Conservation (phyloP, 371 early-diverging fungal genomes). For the Cokeromyces recurvatus region DNA sequence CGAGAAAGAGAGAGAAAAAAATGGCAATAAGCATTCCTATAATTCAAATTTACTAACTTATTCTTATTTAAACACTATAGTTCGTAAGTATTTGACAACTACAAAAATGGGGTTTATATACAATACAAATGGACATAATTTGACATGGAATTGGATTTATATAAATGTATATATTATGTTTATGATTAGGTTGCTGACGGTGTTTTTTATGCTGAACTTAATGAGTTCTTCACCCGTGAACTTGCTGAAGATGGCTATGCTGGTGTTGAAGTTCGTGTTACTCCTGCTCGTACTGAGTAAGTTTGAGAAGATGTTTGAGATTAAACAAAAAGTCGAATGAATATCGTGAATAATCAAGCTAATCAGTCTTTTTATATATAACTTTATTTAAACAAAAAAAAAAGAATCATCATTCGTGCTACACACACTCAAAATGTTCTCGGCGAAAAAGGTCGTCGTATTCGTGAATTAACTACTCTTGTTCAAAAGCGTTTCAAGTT, state of each 20-base stretch:
- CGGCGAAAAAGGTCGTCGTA: constrained; percentile 97
- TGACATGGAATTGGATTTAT: neutral
- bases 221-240: constrained; percentile 97
- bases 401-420: constrained; percentile 94
- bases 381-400: too few relatives aligned
- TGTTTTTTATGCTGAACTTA: constrained; percentile 98
- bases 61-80: constrained; percentile 10
- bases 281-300: constrained; percentile 94
- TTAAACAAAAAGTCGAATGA: neutral
- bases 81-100: constrained; percentile 40
- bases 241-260: constrained; percentile 87
- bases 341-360: neutral
- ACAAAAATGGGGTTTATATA: neutral
- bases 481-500: constrained; percentile 99
- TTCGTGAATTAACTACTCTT: constrained; percentile 96
- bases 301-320: too few relatives aligned
- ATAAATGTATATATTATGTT: neutral
- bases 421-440: constrained; percentile 97
- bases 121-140: neutral
- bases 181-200: constrained; percentile 80
- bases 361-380: too few relatives aligned
- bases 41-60: neutral
- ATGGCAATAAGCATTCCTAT: too few relatives aligned
- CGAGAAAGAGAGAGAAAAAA: neutral
- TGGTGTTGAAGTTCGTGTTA: constrained; percentile 97